Conservation (phyloP, 108 stramenopile genomes). For the Conticribra guillardii region DNA sequence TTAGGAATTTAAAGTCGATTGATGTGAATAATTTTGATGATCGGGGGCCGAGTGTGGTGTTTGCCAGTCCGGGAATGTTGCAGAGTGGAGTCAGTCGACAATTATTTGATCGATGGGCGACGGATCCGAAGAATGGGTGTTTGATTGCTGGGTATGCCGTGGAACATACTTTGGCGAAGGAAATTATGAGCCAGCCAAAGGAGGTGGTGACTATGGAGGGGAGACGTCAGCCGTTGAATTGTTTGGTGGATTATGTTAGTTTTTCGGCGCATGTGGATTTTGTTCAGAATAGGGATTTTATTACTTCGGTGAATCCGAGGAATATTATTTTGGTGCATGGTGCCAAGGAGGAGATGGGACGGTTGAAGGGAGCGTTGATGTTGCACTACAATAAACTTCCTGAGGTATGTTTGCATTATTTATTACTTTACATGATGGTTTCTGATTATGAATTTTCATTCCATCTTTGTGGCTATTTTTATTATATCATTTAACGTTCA, state of each 20-base stretch:
- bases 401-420: conserved; percentile 39
- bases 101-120: conserved; percentile 97
- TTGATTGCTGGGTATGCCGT: conserved; percentile 98
- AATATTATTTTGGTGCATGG: conserved; percentile 99
- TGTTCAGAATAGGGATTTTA: conserved; percentile 93
- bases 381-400: conserved; percentile 80
- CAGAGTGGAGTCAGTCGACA: conserved; percentile 95
- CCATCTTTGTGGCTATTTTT: no score
- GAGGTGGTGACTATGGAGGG: conserved; percentile 96
- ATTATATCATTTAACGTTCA: no score
- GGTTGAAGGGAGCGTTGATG: conserved; percentile 85
- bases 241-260: conserved; percentile 93
- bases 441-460: no score
- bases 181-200: conserved; percentile 93
- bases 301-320: conserved; percentile 83
- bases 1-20: conserved; percentile 89
- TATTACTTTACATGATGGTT: neutral
- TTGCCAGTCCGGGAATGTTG: conserved; percentile 98
- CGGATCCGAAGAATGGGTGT: conserved; percentile 95
- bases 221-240: conserved; percentile 88
- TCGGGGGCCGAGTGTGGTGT: conserved; percentile 93
- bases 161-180: conserved; percentile 97
- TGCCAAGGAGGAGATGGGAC: conserved; percentile 95
- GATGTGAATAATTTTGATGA: conserved; percentile 92
- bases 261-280: conserved; percentile 99